phyloP scores from a whole-genome alignment of 2,329 filamentous ascomycete genomes.

The Ceratocystiopsis sp. region DNA sequence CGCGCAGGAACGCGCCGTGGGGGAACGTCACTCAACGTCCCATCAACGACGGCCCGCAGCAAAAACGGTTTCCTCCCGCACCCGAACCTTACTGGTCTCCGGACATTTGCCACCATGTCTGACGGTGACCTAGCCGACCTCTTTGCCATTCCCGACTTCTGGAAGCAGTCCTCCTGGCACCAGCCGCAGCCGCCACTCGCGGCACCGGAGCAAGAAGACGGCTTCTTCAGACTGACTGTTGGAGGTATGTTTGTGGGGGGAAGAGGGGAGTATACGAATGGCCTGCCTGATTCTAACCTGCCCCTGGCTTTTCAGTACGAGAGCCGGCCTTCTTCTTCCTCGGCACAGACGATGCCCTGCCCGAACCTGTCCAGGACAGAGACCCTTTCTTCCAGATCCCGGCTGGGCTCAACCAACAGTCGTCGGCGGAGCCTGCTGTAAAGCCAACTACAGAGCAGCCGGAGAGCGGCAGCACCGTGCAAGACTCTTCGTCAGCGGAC shows the following conservation, averaged over 20 bases:
- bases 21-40: no score
- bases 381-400: constrained; percentile 29
- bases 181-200: constrained; percentile 11
- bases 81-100: no score
- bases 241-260: constrained; percentile 12
- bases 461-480: no score
- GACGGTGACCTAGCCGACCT: constrained; percentile 27
- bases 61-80: no score
- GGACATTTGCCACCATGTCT: constrained; percentile 1
- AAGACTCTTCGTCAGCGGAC: no score
- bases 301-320: neutral
- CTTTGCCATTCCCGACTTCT: constrained; percentile 47
- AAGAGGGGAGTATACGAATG: no score
- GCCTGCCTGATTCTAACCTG: neutral
- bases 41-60: no score
- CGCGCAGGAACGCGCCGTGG: no score
- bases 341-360: constrained; percentile 4
- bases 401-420: constrained; percentile 9
- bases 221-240: constrained; percentile 28
- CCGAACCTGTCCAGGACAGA: neutral
- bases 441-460: no score
- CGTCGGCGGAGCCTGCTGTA: no score
- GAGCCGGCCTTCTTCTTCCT: constrained; percentile 4
- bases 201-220: neutral
- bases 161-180: constrained; percentile 35